A percentile compares a stretch with the other conserved stretches of the same genome.
phyloP scores from a whole-genome alignment of 73 alveolate species.

The Paramecium sexaurelia region DNA sequence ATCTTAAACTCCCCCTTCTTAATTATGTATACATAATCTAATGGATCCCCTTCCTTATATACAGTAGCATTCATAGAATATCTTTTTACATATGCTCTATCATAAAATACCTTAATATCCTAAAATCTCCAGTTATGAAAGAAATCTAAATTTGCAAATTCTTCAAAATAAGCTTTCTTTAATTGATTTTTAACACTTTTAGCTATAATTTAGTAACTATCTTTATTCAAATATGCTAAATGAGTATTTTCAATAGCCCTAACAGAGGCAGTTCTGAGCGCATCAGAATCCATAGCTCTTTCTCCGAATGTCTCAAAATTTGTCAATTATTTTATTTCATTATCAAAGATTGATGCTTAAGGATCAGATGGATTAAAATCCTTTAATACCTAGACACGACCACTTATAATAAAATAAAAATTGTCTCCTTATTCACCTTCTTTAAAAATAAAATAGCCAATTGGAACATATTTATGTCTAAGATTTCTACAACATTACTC shows the following conservation, averaged over 20 bases:
- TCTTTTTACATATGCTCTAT: conserved; percentile 30
- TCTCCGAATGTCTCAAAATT: conserved; percentile 37
- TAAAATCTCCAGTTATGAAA: conserved; percentile 40
- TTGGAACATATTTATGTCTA: not conserved
- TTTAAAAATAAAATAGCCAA: not conserved
- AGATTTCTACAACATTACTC: conserved; percentile 43
- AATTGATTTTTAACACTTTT: not conserved
- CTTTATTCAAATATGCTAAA: conserved; percentile 37
- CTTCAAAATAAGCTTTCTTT: conserved; percentile 38
- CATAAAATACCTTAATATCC: conserved; percentile 39
- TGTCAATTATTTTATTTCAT: not conserved
- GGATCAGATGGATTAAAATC: conserved; percentile 19
- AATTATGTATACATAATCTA: conserved; percentile 62
- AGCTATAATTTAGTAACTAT: not conserved
- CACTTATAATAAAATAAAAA: conserved; percentile 11
- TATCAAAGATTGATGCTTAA: not conserved
- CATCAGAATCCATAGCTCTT: conserved; percentile 46
- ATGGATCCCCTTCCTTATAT: conserved; percentile 64
- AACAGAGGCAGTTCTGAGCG: conserved; percentile 38
- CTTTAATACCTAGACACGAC: not conserved
- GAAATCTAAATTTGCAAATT: conserved; percentile 40
- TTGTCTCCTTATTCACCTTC: conserved; percentile 53
- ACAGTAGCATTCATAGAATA: conserved; percentile 54
- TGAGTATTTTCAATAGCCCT: conserved; percentile 45
- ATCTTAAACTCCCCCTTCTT: conserved; percentile 74